A percentile compares a stretch with the other conserved stretches of the same genome.
Conservation (phyloP, 306 rosid genomes). For the Medicago lupulina region DNA sequence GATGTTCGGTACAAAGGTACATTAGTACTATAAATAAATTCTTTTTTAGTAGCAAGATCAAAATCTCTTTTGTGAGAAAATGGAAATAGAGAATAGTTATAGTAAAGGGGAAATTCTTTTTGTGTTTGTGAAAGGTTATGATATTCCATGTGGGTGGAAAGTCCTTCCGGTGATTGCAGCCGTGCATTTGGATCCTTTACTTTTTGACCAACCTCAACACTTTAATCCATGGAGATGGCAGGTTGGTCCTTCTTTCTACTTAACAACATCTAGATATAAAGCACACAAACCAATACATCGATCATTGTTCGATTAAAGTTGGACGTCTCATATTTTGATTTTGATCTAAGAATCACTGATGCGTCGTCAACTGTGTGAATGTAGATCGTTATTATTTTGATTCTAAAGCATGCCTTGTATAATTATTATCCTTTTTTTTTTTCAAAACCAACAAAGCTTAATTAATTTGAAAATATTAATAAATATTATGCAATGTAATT, state of each 20-base stretch:
- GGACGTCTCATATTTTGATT: too few species aligned
- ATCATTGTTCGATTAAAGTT: too few species aligned
- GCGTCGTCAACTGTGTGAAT: not conserved
- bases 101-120: conserved; percentile 12
- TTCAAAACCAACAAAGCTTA: too few species aligned
- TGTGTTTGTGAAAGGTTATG: conserved; percentile 72
- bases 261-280: too few species aligned
- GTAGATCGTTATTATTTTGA: not conserved
- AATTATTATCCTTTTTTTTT: too few species aligned
- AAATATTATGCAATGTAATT: not conserved
- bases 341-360: not conserved
- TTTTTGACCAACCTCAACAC: conserved; percentile 93
- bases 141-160: conserved; percentile 99
- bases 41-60: not conserved
- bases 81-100: not conserved
- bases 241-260: conserved; percentile 55
- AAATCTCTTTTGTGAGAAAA: conserved; percentile 7
- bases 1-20: conserved; percentile 89
- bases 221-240: conserved; percentile 99
- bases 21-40: conserved; percentile 19
- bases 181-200: conserved; percentile 88
- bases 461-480: too few species aligned
- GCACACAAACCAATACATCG: too few species aligned
- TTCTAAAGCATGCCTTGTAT: conserved; percentile 36
- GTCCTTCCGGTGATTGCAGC: conserved; percentile 99